Evolutionary conservation across 495 filamentous ascomycete genomes (phyloP), one percentile per base, ranked within the genome.

Genomic region (Extremus antarcticus): DNA sequence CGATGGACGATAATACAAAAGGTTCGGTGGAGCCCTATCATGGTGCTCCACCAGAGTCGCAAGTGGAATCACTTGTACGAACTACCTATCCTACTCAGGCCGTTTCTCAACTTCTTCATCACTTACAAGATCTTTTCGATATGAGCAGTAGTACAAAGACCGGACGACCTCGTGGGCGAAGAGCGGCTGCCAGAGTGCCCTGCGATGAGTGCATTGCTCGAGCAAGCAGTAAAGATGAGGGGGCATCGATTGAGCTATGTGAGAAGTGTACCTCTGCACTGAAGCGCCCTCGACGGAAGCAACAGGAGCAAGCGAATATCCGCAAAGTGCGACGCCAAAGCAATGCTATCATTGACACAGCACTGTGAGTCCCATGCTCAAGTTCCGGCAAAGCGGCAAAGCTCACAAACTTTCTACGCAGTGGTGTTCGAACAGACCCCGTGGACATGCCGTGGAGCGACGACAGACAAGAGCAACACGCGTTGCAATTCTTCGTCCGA

Each of bases 121-220:
- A 8, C 17, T 21, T 17, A 8, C 20, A 21, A n/a, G 15, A n/a
- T 45, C 41, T 45, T 45, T 8, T n/a, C 3, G 9, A 48, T 15
- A 24, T 48, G 20, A 23, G 20, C 46, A 23, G 46, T 25, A 9
- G 9, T 25, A 3, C 46, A 24, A 24, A 23, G 24, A 25, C 40
- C 46, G 19, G 21, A 4, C 55, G 40, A n/a, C 41, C 15, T 17
- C 24, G 43, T 1, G 56, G 56, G 11, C 40, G 50, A 3, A 40
- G 43, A 24, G n/a, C 51, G n/a, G 50, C 19, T 2, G 19, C 29
- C 32, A 55, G 52, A 22, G 53, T 56, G 0, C 57, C 57, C 13
- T 60, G 57, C 17, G 57, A 55, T 19, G 53, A 60, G 4, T 60
- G 57, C 48, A 56, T 60, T 13, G 47, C 25, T 41, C 52, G 53